Base-by-base conservation (phyloP, 805 yeast genomes). In the Saccharomycopsis amapae region DNA sequence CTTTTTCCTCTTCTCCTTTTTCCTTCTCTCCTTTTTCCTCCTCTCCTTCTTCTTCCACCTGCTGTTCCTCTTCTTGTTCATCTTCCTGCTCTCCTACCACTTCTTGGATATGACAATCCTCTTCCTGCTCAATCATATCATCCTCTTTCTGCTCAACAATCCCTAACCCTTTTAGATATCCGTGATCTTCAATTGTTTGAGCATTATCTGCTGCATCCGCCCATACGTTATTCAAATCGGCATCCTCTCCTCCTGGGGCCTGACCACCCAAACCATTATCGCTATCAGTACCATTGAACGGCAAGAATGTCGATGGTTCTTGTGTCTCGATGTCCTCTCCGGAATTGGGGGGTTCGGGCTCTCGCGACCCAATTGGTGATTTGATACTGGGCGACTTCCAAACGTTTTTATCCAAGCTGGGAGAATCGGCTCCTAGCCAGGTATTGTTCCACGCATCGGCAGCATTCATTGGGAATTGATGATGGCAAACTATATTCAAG, bases 371-470 rank as follows among this genome's bases (percentile, higher is more conserved):
- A 15, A 19, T 30, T 22, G 18, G 13, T 31, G 32, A 40, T 12
- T 30, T 22, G 10, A 43, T 23, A 13, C 40, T 38, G n/a, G 50
- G 47, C 7, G 49, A 45, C 28, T 38, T 31, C 52, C 52, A 49
- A 4, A 49, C 52, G 35, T 49, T 49, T 31, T 33, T 42, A 12
- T 42, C 31, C 15, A 49, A 38, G 25, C 41, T 46, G 7, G 50
- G 33, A 24, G 43, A n/a, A 6, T 23, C 5, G 22, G 38, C 40
- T 7, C 41, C 44, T 17, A 43, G 40, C 51, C 51, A 47, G 7
- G 23, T 17, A 5, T 38, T 44, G 19, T 33, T 23, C 42, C 42
- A 38, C 33, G 2, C n/a, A 28, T 28, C 32, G n/a, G 32, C 32
- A 13, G 32, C n/a, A n/a, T n/a, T n/a, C n/a, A n/a, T n/a, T n/a